Percentiles rank a stretch among this genome's conserved stretches.
These are phyloP conservation scores for Aspergillus transmontanensis DNA, from an alignment of 2,329 filamentous ascomycete species.

Conservation along the genomic window DNA sequence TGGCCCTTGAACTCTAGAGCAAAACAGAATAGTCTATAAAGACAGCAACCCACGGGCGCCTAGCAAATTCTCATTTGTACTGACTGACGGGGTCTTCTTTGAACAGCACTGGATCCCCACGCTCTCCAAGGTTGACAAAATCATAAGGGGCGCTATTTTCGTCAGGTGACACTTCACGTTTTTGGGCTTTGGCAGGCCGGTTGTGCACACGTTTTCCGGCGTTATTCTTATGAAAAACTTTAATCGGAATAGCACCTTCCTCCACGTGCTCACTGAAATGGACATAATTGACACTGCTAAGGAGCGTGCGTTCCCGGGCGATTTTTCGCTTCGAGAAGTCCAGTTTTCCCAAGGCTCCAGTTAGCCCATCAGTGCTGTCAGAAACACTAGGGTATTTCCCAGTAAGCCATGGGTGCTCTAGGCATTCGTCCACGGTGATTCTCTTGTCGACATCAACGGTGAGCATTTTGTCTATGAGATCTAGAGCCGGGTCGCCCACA, in stretches of 20 bases:
- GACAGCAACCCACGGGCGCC: neutral
- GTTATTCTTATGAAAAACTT: slow-evolving; percentile 74
- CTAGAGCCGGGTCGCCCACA: slow-evolving; percentile 82
- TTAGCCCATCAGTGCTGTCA: slow-evolving; percentile 90
- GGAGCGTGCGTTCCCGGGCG: slow-evolving; percentile 78
- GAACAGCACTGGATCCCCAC: slow-evolving; percentile 79
- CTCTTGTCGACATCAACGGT: slow-evolving; percentile 81
- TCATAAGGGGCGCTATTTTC: slow-evolving; percentile 69
- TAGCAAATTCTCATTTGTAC: slow-evolving; percentile 28
- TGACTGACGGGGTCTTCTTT: slow-evolving; percentile 58
- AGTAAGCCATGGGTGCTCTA: slow-evolving; percentile 88
- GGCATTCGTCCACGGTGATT: slow-evolving; percentile 85
- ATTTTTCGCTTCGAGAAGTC: slow-evolving; percentile 83
- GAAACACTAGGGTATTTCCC: slow-evolving; percentile 62
- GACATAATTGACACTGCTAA: slow-evolving; percentile 80
- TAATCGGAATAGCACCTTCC: slow-evolving; percentile 62
- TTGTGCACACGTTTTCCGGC: slow-evolving; percentile 50
- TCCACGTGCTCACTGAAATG: slow-evolving; percentile 61
- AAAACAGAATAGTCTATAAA: neutral
- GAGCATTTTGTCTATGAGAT: slow-evolving; percentile 94
- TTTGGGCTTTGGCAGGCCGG: slow-evolving; percentile 34
- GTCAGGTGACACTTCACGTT: slow-evolving; percentile 65
- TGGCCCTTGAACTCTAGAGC: neutral
- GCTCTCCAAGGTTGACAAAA: slow-evolving; percentile 83
- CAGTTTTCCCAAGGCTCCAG: slow-evolving; percentile 78